Percentiles rank a stretch among this genome's conserved stretches.
phyloP scores from a whole-genome alignment of 176 grass and related monocot species.

The Echinochloa phyllopogon region DNA sequence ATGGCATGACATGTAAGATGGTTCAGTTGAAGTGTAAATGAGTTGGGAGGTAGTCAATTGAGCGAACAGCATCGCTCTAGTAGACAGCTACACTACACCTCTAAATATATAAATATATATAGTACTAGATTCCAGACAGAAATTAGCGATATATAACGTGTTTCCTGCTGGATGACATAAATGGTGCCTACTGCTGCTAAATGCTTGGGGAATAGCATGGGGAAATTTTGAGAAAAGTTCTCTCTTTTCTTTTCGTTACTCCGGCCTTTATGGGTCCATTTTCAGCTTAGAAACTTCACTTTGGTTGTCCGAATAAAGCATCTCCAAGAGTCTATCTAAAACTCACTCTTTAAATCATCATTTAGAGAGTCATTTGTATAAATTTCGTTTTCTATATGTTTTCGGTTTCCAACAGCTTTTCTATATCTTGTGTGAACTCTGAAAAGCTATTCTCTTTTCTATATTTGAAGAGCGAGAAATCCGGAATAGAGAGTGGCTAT shows the following conservation, averaged over 20 bases:
- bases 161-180: not conserved
- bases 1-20: constrained; percentile 34
- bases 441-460: too few relatives aligned
- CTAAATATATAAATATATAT: constrained; percentile 2
- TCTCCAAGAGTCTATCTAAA: too few relatives aligned
- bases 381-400: too few relatives aligned
- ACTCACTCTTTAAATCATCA: too few relatives aligned
- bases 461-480: too few relatives aligned
- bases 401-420: too few relatives aligned
- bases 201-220: not conserved
- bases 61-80: not conserved
- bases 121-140: not conserved
- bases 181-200: not conserved
- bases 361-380: too few relatives aligned
- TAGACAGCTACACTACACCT: constrained; percentile 20
- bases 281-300: not conserved
- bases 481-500: too few relatives aligned
- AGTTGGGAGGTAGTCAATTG: constrained; percentile 41
- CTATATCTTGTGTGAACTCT: too few relatives aligned
- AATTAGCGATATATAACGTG: not conserved
- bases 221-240: too few relatives aligned
- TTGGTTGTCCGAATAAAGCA: not conserved
- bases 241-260: too few relatives aligned
- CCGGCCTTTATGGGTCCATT: not conserved
- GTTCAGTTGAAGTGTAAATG: constrained; percentile 55